Evolutionary conservation across 108 stramenopile genomes (phyloP).

Genomic region (Hondaea fermentalgiana): DNA sequence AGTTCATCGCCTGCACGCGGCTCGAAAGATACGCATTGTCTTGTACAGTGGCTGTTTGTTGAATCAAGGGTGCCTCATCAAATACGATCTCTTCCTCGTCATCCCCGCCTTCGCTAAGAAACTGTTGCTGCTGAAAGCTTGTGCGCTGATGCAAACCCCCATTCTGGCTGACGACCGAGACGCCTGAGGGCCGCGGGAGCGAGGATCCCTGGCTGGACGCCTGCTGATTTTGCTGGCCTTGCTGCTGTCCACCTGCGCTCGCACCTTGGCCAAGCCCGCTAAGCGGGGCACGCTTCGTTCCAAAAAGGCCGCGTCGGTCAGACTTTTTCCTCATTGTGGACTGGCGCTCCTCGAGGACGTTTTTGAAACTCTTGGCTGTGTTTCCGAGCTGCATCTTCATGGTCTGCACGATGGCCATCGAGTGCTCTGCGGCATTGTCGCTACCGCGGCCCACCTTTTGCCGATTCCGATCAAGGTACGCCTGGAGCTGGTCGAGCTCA

Average conservation of each 20-base stretch:
- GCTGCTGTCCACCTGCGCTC: background rate
- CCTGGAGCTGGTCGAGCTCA: background rate
- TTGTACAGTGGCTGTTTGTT: background rate
- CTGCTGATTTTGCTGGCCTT: background rate
- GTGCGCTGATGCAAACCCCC: background rate
- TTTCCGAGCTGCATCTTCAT: background rate
- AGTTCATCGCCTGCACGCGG: background rate
- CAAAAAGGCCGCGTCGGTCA: background rate
- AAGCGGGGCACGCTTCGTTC: background rate
- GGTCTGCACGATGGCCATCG: background rate
- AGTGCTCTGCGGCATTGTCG: conserved; percentile 1
- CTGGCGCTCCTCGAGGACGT: conserved; percentile 1
- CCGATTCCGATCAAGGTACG: background rate
- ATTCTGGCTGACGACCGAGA: background rate
- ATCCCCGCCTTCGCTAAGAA: background rate
- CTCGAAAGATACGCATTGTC: background rate
- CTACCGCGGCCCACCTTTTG: background rate
- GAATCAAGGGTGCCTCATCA: background rate
- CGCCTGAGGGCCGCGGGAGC: background rate
- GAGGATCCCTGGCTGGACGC: background rate
- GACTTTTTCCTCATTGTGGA: background rate
- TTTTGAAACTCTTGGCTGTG: background rate
- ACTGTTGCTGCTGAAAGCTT: background rate
- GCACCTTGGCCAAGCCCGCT: background rate
- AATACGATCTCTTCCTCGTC: background rate